Evolutionary conservation across 2,329 filamentous ascomycete species (phyloP).

Genomic region (Trichoderma atrobrunneum): DNA sequence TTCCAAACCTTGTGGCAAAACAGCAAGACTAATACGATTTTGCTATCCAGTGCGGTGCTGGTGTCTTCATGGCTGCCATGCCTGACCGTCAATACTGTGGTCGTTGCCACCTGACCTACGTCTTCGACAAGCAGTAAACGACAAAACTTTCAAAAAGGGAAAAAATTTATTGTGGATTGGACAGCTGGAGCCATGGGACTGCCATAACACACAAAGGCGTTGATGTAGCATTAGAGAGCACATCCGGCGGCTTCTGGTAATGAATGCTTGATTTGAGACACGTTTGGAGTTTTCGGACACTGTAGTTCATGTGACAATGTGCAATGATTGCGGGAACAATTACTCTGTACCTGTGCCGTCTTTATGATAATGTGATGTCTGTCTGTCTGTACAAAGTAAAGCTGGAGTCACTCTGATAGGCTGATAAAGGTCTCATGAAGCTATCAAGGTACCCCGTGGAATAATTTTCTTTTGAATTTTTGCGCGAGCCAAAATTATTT

Average conservation of each 20-base stretch:
- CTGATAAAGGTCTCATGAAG: not conserved
- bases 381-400: not conserved
- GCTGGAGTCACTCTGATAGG: not conserved
- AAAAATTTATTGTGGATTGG: slow-evolving; percentile 28
- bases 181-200: slow-evolving; percentile 32
- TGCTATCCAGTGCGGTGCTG: slow-evolving; percentile 78
- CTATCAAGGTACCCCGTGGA: not conserved
- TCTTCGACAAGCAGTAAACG: slow-evolving; percentile 65
- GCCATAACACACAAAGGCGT: slow-evolving; percentile 37
- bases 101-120: slow-evolving; percentile 70
- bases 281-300: slow-evolving; percentile 16
- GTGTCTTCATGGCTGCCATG: slow-evolving; percentile 99
- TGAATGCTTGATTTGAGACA: slow-evolving; percentile 38
- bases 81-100: slow-evolving; percentile 98
- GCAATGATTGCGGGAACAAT: slow-evolving; percentile 1
- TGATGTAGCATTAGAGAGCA: slow-evolving; percentile 44
- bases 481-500: not conserved
- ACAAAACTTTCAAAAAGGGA: slow-evolving; percentile 30
- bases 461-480: not conserved
- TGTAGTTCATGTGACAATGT: slow-evolving; percentile 20
- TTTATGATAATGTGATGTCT: not conserved
- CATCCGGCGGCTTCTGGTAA: slow-evolving; percentile 40
- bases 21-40: not conserved
- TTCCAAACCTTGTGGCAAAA: not conserved
- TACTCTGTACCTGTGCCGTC: not conserved